Conservation (phyloP, 2,329 filamentous ascomycete genomes). For the Monilinia fructicola region DNA sequence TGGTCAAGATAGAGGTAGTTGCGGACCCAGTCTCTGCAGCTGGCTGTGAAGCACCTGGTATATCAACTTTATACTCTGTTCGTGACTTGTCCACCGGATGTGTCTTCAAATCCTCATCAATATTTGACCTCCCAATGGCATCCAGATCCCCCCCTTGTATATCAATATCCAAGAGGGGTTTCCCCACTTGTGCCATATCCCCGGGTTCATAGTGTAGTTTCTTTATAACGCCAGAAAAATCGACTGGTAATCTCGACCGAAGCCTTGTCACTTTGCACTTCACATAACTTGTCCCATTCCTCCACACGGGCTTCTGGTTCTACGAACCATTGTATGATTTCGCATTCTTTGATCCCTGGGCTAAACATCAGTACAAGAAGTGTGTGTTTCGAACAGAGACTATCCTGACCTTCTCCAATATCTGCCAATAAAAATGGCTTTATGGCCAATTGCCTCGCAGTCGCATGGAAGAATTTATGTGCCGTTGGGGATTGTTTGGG, state of each 20-base stretch:
- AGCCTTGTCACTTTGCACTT: slow-evolving; percentile 98
- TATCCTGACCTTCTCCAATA: slow-evolving; percentile 72
- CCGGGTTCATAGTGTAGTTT: slow-evolving; percentile 94
- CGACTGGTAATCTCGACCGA: slow-evolving; percentile 89
- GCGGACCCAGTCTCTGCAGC: background rate
- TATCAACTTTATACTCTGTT: slow-evolving; percentile 14
- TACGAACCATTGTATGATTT: slow-evolving; percentile 99
- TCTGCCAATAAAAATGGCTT: slow-evolving; percentile 83
- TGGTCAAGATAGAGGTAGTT: background rate
- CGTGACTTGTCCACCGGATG: slow-evolving; percentile 8
- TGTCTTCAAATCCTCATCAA: slow-evolving; percentile 29
- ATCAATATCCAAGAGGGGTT: slow-evolving; percentile 93
- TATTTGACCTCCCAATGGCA: slow-evolving; percentile 41
- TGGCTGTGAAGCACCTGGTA: slow-evolving; percentile 5
- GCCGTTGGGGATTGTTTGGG: slow-evolving; percentile 27
- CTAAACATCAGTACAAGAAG: slow-evolving; percentile 18
- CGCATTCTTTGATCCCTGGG: slow-evolving; percentile 92
- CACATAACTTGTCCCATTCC: slow-evolving; percentile 96
- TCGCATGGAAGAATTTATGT: slow-evolving; percentile 35
- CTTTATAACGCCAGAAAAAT: slow-evolving; percentile 90
- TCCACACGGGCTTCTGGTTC: slow-evolving; percentile 93
- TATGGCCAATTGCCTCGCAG: slow-evolving; percentile 47
- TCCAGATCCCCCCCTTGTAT: slow-evolving; percentile 70
- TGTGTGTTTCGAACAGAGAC: background rate
- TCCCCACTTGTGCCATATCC: slow-evolving; percentile 93